Evolutionary conservation across 169 alveolate species (phyloP).

Genomic region (Eimeria nieschulzi): DNA sequence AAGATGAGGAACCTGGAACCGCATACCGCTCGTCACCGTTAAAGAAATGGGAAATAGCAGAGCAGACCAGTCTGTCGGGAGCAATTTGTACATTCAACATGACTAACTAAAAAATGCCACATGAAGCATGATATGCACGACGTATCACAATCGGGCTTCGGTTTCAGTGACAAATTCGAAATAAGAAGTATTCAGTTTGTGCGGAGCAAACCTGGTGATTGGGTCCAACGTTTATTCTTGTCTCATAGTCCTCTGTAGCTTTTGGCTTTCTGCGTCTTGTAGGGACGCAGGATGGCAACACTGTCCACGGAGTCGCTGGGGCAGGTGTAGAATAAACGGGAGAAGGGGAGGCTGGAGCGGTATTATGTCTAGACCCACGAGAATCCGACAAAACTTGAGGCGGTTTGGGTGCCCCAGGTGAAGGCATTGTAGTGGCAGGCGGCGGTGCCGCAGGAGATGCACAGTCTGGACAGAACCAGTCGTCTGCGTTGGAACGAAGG

Average conservation of each 20-base stretch:
- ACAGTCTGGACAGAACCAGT: constrained; percentile 78
- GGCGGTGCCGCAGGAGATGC: constrained; percentile 50
- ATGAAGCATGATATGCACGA: too few species aligned
- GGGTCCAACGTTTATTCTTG: constrained; percentile 51
- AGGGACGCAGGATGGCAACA: constrained; percentile 53
- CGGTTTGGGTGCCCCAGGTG: not conserved
- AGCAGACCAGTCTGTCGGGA: too few species aligned
- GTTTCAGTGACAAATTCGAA: too few species aligned
- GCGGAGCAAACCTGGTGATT: constrained; percentile 49
- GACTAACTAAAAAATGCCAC: too few species aligned
- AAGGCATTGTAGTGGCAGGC: constrained; percentile 13
- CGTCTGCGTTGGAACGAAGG: constrained; percentile 53
- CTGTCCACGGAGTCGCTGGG: constrained; percentile 42
- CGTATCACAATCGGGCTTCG: too few species aligned
- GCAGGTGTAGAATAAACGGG: constrained; percentile 35
- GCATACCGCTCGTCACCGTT: not conserved
- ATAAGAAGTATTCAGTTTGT: not conserved
- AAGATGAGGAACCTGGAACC: constrained; percentile 60
- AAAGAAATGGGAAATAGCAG: not conserved
- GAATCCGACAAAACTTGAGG: constrained; percentile 25
- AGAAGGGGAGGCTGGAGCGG: constrained; percentile 28
- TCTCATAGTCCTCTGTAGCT: constrained; percentile 57
- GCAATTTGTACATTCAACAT: too few species aligned
- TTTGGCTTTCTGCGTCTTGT: constrained; percentile 54
- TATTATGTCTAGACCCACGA: constrained; percentile 21